Evolutionary conservation across 2,329 filamentous ascomycete genomes (phyloP).

Genomic region (Aspergillus clavatus): DNA sequence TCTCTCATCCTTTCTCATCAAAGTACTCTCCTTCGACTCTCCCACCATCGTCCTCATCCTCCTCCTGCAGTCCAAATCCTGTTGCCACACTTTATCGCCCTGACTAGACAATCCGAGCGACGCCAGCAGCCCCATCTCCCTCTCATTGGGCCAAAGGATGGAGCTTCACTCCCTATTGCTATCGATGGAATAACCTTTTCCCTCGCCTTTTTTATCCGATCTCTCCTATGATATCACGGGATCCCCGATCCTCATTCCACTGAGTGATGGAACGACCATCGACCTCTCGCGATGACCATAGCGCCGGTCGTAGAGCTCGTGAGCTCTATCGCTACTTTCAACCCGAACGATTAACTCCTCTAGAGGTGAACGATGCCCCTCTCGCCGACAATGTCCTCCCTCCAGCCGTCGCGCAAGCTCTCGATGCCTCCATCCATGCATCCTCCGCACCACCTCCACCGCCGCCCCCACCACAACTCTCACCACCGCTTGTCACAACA

Average conservation of each 20-base stretch:
- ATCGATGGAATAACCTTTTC: too few relatives aligned
- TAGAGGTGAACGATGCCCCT: background rate
- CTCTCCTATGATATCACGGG: background rate
- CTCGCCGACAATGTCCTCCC: background rate
- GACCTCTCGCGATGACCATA: conserved; percentile 14
- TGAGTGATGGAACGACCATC: background rate
- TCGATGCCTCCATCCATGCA: background rate
- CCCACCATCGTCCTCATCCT: too few relatives aligned
- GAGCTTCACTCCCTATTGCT: too few relatives aligned
- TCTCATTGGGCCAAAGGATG: too few relatives aligned
- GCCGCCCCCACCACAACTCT: conserved; percentile 11
- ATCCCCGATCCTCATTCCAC: background rate
- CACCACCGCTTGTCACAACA: conserved; percentile 8
- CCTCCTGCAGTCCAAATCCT: too few relatives aligned
- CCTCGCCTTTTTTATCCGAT: background rate
- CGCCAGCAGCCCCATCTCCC: too few relatives aligned
- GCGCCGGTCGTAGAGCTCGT: conserved; percentile 30
- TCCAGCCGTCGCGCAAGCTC: background rate
- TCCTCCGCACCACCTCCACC: background rate
- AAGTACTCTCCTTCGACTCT: too few relatives aligned
- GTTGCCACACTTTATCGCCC: too few relatives aligned
- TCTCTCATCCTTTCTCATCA: too few relatives aligned
- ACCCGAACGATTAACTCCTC: conserved; percentile 16
- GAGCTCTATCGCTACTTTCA: conserved; percentile 41
- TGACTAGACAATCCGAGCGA: too few relatives aligned